phyloP scores from a whole-genome alignment of 148 eudicot species.

The Fagopyrum esculentum region DNA sequence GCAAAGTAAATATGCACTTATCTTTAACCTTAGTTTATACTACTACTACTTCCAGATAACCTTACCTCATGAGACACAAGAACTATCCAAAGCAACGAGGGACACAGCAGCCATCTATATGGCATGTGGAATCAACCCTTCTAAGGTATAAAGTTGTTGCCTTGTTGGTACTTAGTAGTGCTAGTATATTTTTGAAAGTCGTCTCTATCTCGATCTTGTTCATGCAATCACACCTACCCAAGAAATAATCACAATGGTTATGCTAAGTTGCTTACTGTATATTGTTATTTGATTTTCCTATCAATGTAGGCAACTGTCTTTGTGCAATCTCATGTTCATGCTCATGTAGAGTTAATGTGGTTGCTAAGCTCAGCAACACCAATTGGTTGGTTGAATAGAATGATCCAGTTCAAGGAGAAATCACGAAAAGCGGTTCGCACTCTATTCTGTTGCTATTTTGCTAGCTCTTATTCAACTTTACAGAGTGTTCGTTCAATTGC shows the following conservation, averaged over 20 bases:
- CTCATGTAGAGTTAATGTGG: slow-evolving; percentile 98
- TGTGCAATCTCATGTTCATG: slow-evolving; percentile 98
- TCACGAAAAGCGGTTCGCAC: slow-evolving; percentile 68
- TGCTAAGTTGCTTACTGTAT: background rate
- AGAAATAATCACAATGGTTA: background rate
- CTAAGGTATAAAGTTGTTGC: slow-evolving; percentile 46
- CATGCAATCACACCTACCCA: background rate
- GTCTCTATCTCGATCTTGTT: no score
- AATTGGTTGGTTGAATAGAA: slow-evolving; percentile 93
- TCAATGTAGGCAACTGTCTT: slow-evolving; percentile 75
- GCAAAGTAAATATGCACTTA: background rate
- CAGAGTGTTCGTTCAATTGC: background rate
- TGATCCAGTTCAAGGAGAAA: slow-evolving; percentile 99
- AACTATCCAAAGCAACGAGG: slow-evolving; percentile 72
- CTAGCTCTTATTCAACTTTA: background rate
- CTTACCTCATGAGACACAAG: slow-evolving; percentile 70
- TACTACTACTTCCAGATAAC: slow-evolving; percentile 59
- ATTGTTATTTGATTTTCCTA: background rate
- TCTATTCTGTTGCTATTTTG: background rate
- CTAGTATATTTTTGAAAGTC: background rate
- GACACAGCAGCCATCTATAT: slow-evolving; percentile 91
- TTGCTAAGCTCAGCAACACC: slow-evolving; percentile 89
- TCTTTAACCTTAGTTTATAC: background rate
- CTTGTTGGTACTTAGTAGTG: background rate
- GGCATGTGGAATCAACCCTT: slow-evolving; percentile 86